phyloP scores from a whole-genome alignment of 805 yeast species.

The Candida maesae region DNA sequence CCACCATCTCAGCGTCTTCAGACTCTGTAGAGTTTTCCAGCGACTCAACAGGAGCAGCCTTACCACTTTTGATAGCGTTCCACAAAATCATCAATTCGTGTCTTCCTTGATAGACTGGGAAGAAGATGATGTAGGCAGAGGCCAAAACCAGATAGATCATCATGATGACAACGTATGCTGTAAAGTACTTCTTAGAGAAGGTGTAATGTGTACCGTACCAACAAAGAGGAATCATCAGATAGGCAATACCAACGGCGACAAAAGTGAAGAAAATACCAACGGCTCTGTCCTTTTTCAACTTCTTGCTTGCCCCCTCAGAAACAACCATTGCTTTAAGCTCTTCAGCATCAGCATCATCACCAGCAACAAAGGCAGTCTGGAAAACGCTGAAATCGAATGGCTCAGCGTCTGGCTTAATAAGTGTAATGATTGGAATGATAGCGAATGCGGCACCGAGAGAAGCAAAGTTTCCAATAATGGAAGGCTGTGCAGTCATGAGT shows the following conservation, averaged over 20 bases:
- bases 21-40: background rate
- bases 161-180: constrained; percentile 35
- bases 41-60: background rate
- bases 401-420: constrained; percentile 26
- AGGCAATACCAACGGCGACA: constrained; percentile 29
- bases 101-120: constrained; percentile 36
- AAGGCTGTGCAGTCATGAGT: constrained; percentile 16
- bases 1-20: constrained; percentile 7
- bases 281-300: constrained; percentile 34
- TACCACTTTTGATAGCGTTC: constrained; percentile 2
- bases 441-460: constrained; percentile 27
- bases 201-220: constrained; percentile 33
- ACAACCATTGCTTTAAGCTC: constrained; percentile 29
- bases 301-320: constrained; percentile 20
- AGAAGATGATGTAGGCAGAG: constrained; percentile 33
- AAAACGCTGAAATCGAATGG: constrained; percentile 25
- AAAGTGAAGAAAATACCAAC: constrained; percentile 39
- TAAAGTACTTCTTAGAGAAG: constrained; percentile 34
- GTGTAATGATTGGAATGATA: constrained; percentile 30
- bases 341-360: constrained; percentile 34
- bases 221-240: constrained; percentile 31
- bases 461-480: constrained; percentile 22
- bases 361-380: constrained; percentile 26
- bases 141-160: constrained; percentile 36
- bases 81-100: constrained; percentile 14